A percentile compares a stretch with the other conserved stretches of the same genome.
Conservation (phyloP, 768 basidiomycete species). For the Thelephora ganbajun region DNA sequence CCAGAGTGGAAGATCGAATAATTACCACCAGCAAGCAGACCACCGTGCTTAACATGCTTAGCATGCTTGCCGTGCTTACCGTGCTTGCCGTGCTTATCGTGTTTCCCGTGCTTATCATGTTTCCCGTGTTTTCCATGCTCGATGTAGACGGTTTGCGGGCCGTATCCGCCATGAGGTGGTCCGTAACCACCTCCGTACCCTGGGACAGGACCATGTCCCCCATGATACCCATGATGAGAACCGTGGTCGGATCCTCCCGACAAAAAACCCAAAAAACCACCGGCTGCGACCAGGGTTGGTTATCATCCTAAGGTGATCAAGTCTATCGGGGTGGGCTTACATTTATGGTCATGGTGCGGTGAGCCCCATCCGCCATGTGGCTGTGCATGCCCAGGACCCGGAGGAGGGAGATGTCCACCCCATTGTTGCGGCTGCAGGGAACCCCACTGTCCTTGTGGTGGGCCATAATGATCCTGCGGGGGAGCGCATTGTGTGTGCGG, state of each 20-base stretch:
- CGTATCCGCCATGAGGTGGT: background rate
- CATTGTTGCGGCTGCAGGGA: background rate
- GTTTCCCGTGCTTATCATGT: too few relatives aligned
- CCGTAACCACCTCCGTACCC: background rate
- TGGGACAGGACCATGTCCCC: background rate
- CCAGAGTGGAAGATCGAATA: background rate
- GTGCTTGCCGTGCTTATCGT: background rate
- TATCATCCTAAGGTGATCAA: too few relatives aligned
- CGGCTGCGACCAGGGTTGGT: too few relatives aligned
- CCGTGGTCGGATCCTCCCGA: conserved; percentile 11
- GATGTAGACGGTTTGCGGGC: background rate
- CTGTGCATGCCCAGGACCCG: background rate
- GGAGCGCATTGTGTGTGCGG: conserved; percentile 16
- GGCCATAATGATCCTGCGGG: conserved; percentile 12
- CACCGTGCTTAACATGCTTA: too few relatives aligned
- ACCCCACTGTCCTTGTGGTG: conserved; percentile 12
- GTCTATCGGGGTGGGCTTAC: background rate
- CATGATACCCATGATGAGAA: conserved; percentile 5
- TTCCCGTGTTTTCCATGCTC: conserved; percentile 18
- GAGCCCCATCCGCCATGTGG: conserved; percentile 12
- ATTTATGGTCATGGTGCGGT: conserved; percentile 6
- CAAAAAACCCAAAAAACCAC: too few relatives aligned
- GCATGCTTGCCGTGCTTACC: conserved; percentile 24
- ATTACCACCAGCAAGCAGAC: background rate
- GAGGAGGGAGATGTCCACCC: conserved; percentile 3